Evolutionary conservation across 1,139 yeast species (phyloP), one percentile per base, ranked within the genome.

Genomic region (Blastobotrys ciferrii): DNA sequence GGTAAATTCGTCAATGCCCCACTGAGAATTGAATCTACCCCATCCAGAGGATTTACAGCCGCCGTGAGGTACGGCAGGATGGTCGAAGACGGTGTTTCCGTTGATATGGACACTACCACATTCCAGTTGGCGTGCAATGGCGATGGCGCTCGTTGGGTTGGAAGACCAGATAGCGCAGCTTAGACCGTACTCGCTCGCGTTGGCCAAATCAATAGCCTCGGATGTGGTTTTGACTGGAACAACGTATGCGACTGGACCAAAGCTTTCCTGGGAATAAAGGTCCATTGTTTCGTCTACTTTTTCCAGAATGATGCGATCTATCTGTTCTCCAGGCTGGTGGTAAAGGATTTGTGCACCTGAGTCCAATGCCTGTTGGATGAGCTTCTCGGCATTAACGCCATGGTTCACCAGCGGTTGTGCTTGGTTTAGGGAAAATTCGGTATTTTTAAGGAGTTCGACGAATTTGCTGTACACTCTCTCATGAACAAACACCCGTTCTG

Each of bases 401-500:
- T 20, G 36, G 11, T 18, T 23, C 9, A 23, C 28, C 28, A 23
- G 9, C 28, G 28, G 28, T 9, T 23, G 28, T 23, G 28, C 28
- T 9, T 6, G 28, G 9, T 23, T 23, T 9, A 23, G 28, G 25
- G 18, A 17, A 9, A 13, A 17, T 15, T 32, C 15, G 17, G 12
- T 7, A 38, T 17, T 14, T 20, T 15, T 17, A 3, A n/a, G 5
- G 17, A 6, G 36, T 33, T 17, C 4, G 20, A 15, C 38, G 64
- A 84, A 84, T 59, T 79, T 71, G 47, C 84, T 88, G 59, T 81
- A 80, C 15, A 84, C 69, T 1, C 73, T 67, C 48, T 77, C 78
- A 54, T 83, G 86, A 37, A 86, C 82, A 55, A 81, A 82, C 28
- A 87, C 72, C 58, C 95, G 74, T 48, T 88, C 86, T 43, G 89